These are phyloP conservation scores for Aegilops longissima DNA, from an alignment of 176 grass and related monocot species.

Conservation along the genomic window DNA sequence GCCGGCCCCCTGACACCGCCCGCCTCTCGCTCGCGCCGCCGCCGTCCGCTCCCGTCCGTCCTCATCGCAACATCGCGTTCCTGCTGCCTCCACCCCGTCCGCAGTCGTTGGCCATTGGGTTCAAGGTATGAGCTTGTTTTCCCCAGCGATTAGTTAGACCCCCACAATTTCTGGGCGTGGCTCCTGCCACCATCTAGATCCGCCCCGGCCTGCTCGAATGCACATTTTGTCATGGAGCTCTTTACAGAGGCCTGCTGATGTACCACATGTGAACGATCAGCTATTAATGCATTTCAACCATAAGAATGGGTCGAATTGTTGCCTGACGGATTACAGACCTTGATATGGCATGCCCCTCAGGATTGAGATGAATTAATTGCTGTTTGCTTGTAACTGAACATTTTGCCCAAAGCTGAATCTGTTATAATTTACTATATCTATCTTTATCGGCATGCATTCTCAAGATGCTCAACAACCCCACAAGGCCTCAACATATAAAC, in stretches of 20 bases:
- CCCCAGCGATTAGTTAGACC: neutral
- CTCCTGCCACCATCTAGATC: neutral
- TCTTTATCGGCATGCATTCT: neutral
- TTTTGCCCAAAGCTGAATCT: neutral
- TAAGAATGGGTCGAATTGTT: neutral
- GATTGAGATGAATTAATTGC: neutral
- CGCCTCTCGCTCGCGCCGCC: neutral
- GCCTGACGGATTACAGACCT: neutral
- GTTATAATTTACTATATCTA: neutral
- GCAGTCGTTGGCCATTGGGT: neutral
- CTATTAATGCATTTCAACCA: neutral
- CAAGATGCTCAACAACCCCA: neutral
- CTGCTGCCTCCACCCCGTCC: neutral
- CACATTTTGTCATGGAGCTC: neutral
- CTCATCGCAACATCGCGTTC: neutral
- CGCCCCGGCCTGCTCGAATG: neutral
- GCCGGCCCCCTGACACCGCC: neutral
- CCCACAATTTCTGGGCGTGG: neutral
- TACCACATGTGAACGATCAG: neutral
- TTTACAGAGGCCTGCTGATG: neutral
- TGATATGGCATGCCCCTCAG: neutral
- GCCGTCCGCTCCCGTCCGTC: neutral
- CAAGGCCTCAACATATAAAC: no score
- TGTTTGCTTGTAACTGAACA: neutral
- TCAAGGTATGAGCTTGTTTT: conserved; percentile 8